Evolutionary conservation across 805 yeast genomes (phyloP).

Genomic region (Metschnikowia orientalis): DNA sequence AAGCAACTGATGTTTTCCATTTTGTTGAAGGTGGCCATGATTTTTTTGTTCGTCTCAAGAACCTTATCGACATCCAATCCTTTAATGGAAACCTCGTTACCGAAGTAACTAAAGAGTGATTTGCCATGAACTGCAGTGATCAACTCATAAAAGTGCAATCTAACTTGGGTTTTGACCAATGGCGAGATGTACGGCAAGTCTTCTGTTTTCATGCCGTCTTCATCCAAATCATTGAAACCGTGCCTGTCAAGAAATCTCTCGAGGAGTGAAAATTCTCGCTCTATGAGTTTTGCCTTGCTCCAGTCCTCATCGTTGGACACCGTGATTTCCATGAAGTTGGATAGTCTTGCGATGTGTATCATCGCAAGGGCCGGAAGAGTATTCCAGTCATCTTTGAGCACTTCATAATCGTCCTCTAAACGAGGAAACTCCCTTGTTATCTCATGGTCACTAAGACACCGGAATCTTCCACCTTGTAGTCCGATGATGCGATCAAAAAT

Average conservation of each 20-base stretch:
- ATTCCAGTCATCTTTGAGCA: conserved; percentile 45
- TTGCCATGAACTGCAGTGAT: conserved; percentile 35
- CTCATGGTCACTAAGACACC: conserved; percentile 34
- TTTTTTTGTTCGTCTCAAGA: conserved; percentile 21
- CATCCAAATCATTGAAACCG: conserved; percentile 28
- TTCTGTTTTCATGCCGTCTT: conserved; percentile 3
- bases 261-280: conserved; percentile 27
- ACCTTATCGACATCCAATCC: conserved; percentile 32
- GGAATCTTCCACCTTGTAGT: conserved; percentile 48
- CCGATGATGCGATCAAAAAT: conserved; percentile 51
- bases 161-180: conserved; percentile 33
- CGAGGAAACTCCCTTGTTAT: conserved; percentile 31
- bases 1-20: conserved; percentile 26
- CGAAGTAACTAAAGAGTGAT: conserved; percentile 29
- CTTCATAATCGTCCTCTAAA: conserved; percentile 25
- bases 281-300: conserved; percentile 29
- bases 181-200: conserved; percentile 11
- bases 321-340: conserved; percentile 33
- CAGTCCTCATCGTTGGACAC: conserved; percentile 23
- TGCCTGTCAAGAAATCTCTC: conserved; percentile 30
- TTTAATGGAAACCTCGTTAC: conserved; percentile 25
- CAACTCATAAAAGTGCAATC: conserved; percentile 37
- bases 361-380: conserved; percentile 44
- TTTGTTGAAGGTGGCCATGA: conserved; percentile 2
- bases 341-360: conserved; percentile 40